Evolutionary conservation across 2,329 filamentous ascomycete species (phyloP).

Genomic region (Ambrosiella beaveri): DNA sequence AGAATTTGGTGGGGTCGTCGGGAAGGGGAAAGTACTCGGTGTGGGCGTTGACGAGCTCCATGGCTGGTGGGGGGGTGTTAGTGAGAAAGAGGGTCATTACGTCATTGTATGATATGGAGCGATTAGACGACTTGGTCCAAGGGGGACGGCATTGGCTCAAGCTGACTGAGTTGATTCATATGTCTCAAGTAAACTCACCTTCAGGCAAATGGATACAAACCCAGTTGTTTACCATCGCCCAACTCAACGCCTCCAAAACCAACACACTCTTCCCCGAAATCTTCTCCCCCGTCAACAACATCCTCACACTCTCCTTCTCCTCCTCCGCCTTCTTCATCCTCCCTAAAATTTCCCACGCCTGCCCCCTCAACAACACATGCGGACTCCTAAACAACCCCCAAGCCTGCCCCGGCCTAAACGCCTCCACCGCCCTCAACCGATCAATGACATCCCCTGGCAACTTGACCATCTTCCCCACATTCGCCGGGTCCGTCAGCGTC

Average conservation of each 20-base stretch:
- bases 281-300: conserved; percentile 56
- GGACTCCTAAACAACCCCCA: conserved; percentile 79
- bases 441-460: conserved; percentile 57
- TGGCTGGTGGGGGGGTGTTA: conserved; percentile 32
- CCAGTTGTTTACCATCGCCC: conserved; percentile 71
- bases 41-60: conserved; percentile 63
- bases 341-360: conserved; percentile 56
- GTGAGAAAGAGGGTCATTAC: neutral
- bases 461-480: conserved; percentile 49
- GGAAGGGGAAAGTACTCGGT: conserved; percentile 63
- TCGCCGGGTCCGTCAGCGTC: conserved; percentile 35
- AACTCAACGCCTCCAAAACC: conserved; percentile 65
- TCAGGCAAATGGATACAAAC: conserved; percentile 80
- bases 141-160: too few relatives aligned
- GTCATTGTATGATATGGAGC: neutral
- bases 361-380: conserved; percentile 57
- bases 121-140: too few relatives aligned
- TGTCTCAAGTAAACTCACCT: conserved; percentile 35
- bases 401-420: conserved; percentile 77
- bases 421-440: conserved; percentile 64
- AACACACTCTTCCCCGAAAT: conserved; percentile 76
- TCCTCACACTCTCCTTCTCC: conserved; percentile 38
- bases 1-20: conserved; percentile 43
- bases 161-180: too few relatives aligned
- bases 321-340: conserved; percentile 36